These are phyloP conservation scores for Drechslerella dactyloides DNA, from an alignment of 2,329 filamentous ascomycete species.

Conservation along the genomic window DNA sequence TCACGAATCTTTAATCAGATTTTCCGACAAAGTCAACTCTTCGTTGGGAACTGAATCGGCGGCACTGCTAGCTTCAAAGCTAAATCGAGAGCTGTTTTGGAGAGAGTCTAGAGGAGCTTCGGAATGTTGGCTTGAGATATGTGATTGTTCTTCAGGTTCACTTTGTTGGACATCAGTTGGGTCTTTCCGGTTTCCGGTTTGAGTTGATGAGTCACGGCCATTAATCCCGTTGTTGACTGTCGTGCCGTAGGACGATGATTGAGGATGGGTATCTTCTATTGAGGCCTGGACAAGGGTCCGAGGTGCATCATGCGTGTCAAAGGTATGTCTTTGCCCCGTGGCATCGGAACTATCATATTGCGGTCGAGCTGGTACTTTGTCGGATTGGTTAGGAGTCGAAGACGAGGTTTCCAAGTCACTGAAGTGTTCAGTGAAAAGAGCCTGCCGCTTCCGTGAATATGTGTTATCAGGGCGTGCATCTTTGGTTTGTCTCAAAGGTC, in stretches of 20 bases:
- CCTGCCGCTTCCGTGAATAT: slow-evolving; percentile 34
- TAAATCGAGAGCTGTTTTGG: slow-evolving; percentile 54
- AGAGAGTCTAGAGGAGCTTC: slow-evolving; percentile 38
- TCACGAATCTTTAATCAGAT: slow-evolving; percentile 62
- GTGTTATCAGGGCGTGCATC: slow-evolving; percentile 12
- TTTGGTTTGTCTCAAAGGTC: slow-evolving; percentile 12
- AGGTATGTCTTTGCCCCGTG: background rate
- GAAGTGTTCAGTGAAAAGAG: slow-evolving; percentile 47
- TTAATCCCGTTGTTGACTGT: background rate
- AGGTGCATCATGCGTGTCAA: background rate
- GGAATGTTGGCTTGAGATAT: background rate
- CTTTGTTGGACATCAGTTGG: background rate
- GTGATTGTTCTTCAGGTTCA: slow-evolving; percentile 3
- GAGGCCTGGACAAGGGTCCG: too few relatives aligned
- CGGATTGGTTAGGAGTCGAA: background rate
- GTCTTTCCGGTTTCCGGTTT: background rate
- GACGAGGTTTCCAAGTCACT: slow-evolving; percentile 25
- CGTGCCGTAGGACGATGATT: too few relatives aligned
- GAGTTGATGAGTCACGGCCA: background rate
- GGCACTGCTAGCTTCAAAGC: slow-evolving; percentile 71
- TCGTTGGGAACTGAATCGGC: slow-evolving; percentile 70
- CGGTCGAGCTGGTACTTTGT: background rate
- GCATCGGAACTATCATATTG: background rate
- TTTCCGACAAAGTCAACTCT: slow-evolving; percentile 59
- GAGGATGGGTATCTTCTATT: too few relatives aligned